Conservation (phyloP, 2,329 filamentous ascomycete genomes). For the Pseudocercospora eumusae region DNA sequence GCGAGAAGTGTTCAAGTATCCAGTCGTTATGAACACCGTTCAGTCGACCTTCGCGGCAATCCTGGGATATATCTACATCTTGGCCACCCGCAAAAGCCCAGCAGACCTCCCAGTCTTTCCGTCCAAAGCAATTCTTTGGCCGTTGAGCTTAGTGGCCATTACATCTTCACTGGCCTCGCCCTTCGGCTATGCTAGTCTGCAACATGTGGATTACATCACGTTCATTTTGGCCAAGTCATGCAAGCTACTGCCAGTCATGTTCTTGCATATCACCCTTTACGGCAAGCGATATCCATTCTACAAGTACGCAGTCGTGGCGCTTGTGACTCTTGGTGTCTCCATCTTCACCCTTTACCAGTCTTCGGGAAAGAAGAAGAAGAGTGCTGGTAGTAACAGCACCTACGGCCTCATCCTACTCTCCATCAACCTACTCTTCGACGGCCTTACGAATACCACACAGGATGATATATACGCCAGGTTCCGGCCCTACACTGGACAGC, state of each 20-base stretch:
- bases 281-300: slow-evolving; percentile 85
- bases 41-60: slow-evolving; percentile 86
- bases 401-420: slow-evolving; percentile 82
- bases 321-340: slow-evolving; percentile 89
- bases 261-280: slow-evolving; percentile 90
- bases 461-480: slow-evolving; percentile 85
- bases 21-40: slow-evolving; percentile 93
- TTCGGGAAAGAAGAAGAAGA: slow-evolving; percentile 42
- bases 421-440: slow-evolving; percentile 92
- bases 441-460: slow-evolving; percentile 93
- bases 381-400: slow-evolving; percentile 57
- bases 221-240: slow-evolving; percentile 97
- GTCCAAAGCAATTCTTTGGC: slow-evolving; percentile 68
- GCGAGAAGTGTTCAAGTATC: slow-evolving; percentile 81
- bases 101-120: slow-evolving; percentile 70
- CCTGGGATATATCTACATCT: slow-evolving; percentile 79
- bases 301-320: slow-evolving; percentile 91
- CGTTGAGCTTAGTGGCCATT: slow-evolving; percentile 80
- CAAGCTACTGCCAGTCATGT: slow-evolving; percentile 99
- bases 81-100: slow-evolving; percentile 53
- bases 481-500: slow-evolving; percentile 80
- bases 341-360: slow-evolving; percentile 85
- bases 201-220: slow-evolving; percentile 95
- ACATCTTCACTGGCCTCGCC: slow-evolving; percentile 89
- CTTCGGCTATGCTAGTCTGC: slow-evolving; percentile 88